Percentiles rank a stretch among this genome's conserved stretches.
Conservation (phyloP, 2,329 filamentous ascomycete genomes). For the Botrytis hyacinthi region DNA sequence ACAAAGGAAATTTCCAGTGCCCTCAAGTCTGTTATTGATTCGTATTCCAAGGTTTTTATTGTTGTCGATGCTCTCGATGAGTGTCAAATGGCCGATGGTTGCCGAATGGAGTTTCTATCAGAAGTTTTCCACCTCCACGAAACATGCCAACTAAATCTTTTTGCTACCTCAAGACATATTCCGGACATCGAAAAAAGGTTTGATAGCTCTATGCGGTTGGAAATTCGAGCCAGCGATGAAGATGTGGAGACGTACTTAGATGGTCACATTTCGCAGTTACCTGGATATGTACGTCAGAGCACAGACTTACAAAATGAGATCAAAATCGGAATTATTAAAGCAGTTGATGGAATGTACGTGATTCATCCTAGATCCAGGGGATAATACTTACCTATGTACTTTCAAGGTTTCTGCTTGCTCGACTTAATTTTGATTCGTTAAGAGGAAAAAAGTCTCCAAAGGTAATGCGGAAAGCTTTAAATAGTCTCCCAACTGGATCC, state of each 20-base stretch:
- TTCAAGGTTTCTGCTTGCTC: slow-evolving; percentile 34
- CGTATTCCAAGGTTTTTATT: slow-evolving; percentile 27
- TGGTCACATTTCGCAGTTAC: slow-evolving; percentile 29
- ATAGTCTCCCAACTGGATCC: slow-evolving; percentile 33
- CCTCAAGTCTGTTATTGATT: slow-evolving; percentile 14
- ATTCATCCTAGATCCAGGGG: background rate
- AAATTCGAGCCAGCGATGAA: slow-evolving; percentile 37
- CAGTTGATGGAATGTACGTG: slow-evolving; percentile 39
- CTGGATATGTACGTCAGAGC: slow-evolving; percentile 24
- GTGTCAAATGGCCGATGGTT: slow-evolving; percentile 23
- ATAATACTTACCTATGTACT: background rate
- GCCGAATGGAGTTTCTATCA: slow-evolving; percentile 9
- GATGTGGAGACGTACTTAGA: slow-evolving; percentile 34
- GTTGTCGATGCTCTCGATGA: slow-evolving; percentile 30
- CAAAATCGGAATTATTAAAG: slow-evolving; percentile 26
- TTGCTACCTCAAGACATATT: slow-evolving; percentile 39
- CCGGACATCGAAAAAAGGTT: slow-evolving; percentile 34
- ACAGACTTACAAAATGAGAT: slow-evolving; percentile 31
- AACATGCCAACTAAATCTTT: slow-evolving; percentile 30
- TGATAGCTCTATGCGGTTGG: slow-evolving; percentile 22
- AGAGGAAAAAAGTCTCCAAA: slow-evolving; percentile 34
- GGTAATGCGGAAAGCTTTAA: slow-evolving; percentile 35
- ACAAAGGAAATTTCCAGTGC: slow-evolving; percentile 22
- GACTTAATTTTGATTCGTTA: slow-evolving; percentile 40
- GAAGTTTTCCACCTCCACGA: slow-evolving; percentile 27